Evolutionary conservation across 2,329 filamentous ascomycete genomes (phyloP).

Genomic region (Pleomassaria siparia): DNA sequence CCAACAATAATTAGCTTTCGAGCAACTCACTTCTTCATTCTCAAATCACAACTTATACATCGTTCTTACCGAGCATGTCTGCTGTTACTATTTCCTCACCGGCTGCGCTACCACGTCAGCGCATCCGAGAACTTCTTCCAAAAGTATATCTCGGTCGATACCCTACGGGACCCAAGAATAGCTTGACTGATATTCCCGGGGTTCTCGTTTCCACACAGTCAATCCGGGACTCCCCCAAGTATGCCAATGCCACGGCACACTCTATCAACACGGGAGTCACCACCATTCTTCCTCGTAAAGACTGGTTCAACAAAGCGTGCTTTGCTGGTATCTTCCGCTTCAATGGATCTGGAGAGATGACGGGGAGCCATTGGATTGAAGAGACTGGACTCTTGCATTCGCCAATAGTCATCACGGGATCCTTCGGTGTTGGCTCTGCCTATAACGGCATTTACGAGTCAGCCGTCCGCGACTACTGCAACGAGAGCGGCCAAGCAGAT

Average conservation of each 20-base stretch:
- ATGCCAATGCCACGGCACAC: slow-evolving; percentile 27
- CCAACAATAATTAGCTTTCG: background rate
- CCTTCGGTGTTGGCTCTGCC: slow-evolving; percentile 59
- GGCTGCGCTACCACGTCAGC: slow-evolving; percentile 21
- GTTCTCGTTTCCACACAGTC: slow-evolving; percentile 47
- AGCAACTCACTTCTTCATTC: background rate
- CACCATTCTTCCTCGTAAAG: slow-evolving; percentile 46
- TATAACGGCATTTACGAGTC: slow-evolving; percentile 63
- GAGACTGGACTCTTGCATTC: slow-evolving; percentile 62
- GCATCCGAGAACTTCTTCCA: slow-evolving; percentile 44
- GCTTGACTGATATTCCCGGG: slow-evolving; percentile 48
- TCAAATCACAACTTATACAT: background rate
- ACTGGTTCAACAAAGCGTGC: slow-evolving; percentile 46
- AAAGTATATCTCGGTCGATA: slow-evolving; percentile 41
- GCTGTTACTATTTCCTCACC: background rate
- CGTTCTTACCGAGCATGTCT: background rate
- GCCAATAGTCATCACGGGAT: slow-evolving; percentile 63
- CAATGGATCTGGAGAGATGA: slow-evolving; percentile 66
- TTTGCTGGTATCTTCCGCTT: slow-evolving; percentile 58
- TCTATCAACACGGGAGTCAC: slow-evolving; percentile 49
- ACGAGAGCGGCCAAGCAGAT: slow-evolving; percentile 48
- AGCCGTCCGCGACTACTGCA: slow-evolving; percentile 50
- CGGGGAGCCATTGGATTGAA: slow-evolving; percentile 62
- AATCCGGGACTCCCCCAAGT: slow-evolving; percentile 33
- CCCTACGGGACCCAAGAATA: slow-evolving; percentile 44